A percentile compares a stretch with the other conserved stretches of the same genome.
Conservation (phyloP, 805 yeast genomes). For the Saccharomycopsis malanga region DNA sequence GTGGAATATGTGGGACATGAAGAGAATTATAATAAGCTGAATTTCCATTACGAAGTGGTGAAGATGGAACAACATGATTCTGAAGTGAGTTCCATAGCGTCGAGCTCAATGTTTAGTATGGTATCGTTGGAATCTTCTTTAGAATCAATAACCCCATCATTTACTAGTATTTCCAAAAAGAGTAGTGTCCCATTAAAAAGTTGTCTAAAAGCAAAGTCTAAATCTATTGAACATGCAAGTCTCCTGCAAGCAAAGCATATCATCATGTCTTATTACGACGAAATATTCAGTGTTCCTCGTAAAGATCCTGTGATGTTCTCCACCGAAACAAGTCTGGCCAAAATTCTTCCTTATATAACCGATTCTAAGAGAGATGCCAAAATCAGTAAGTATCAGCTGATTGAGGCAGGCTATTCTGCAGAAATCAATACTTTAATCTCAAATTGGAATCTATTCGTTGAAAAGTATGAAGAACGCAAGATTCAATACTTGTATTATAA, state of each 20-base stretch:
- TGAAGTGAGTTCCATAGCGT: neutral
- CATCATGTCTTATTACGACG: neutral
- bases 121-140: neutral
- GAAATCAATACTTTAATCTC: neutral
- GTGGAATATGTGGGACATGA: no score
- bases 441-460: neutral
- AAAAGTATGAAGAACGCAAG: slow-evolving; percentile 5
- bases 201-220: slow-evolving; percentile 1
- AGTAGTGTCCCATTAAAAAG: neutral
- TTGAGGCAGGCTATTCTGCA: neutral
- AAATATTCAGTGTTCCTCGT: neutral
- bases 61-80: neutral
- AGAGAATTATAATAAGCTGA: no score
- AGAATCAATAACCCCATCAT: neutral
- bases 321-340: slow-evolving; percentile 5
- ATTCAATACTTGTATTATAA: neutral
- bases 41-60: no score
- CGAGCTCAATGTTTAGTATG: neutral
- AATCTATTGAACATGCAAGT: neutral
- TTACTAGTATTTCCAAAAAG: neutral
- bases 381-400: neutral
- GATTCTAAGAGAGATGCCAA: neutral
- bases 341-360: neutral
- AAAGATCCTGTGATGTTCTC: slow-evolving; percentile 7
- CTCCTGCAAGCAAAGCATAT: neutral